These are phyloP conservation scores for Excoecaria cochinchinensis DNA, from an alignment of 345 rosid genomes.

Conservation along the genomic window DNA sequence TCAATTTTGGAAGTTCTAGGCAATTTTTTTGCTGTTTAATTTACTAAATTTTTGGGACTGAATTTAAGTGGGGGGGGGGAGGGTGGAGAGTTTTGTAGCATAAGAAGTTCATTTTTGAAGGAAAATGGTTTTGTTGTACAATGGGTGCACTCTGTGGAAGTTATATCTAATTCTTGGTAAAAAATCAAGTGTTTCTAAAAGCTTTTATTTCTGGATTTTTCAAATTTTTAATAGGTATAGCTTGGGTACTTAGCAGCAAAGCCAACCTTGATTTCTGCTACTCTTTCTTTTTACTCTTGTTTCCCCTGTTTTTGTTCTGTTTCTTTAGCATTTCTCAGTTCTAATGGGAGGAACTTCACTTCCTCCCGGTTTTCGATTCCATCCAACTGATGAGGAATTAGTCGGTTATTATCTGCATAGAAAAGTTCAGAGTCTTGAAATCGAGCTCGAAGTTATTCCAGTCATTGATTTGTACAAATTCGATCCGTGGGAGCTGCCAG, in stretches of 20 bases:
- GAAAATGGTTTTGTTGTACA: slow-evolving; percentile 62
- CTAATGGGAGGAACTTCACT: slow-evolving; percentile 63
- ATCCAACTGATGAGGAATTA: slow-evolving; percentile 88
- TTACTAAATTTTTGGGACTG: slow-evolving; percentile 13
- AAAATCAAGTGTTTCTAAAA: slow-evolving; percentile 51
- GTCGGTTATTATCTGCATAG: slow-evolving; percentile 80
- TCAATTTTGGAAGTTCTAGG: slow-evolving; percentile 30
- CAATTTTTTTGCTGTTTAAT: not conserved
- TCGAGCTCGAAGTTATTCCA: slow-evolving; percentile 84
- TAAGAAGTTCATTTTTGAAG: slow-evolving; percentile 32
- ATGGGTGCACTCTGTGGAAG: slow-evolving; percentile 51
- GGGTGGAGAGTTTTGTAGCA: slow-evolving; percentile 25
- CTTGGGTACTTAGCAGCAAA: slow-evolving; percentile 39
- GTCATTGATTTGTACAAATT: slow-evolving; percentile 81
- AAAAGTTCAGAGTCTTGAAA: slow-evolving; percentile 61
- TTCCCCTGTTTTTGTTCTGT: slow-evolving; percentile 12
- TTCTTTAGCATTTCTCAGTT: slow-evolving; percentile 6
- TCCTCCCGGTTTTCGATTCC: slow-evolving; percentile 94
- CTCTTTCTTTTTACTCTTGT: slow-evolving; percentile 17
- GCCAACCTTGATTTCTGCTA: not conserved
- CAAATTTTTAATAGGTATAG: slow-evolving; percentile 59
- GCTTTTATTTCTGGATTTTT: slow-evolving; percentile 78
- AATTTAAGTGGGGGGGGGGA: slow-evolving; percentile 27
- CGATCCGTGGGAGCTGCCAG: slow-evolving; percentile 96
- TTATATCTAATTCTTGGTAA: slow-evolving; percentile 54